phyloP scores from a whole-genome alignment of 139 green algal genomes.

The Pseudopediastrum boryanum region DNA sequence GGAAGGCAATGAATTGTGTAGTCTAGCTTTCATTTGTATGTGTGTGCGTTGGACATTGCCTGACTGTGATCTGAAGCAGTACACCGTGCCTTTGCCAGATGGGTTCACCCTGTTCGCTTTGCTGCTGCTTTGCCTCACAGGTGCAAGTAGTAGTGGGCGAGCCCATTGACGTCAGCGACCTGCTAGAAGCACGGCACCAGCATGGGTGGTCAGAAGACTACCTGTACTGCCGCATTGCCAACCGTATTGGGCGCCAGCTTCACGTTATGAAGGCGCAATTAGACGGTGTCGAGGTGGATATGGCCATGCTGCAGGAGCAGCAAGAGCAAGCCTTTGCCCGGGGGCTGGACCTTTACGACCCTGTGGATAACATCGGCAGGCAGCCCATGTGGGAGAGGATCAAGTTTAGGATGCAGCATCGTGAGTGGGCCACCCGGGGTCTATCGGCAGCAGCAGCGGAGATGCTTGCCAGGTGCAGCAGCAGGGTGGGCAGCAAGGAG shows the following conservation, averaged over 20 bases:
- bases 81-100: too few relatives aligned
- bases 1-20: too few relatives aligned
- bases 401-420: constrained; percentile 41
- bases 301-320: not conserved
- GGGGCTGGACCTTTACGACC: constrained; percentile 47
- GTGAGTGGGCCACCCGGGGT: constrained; percentile 20
- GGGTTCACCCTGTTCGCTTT: not conserved
- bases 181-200: constrained; percentile 41
- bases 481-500: not conserved
- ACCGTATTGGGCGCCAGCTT: constrained; percentile 36
- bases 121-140: constrained; percentile 24
- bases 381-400: constrained; percentile 37
- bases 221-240: constrained; percentile 60
- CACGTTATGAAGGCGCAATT: constrained; percentile 27
- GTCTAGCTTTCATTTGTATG: too few relatives aligned
- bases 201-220: constrained; percentile 56
- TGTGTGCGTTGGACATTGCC: too few relatives aligned
- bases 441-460: not conserved
- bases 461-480: constrained; percentile 7
- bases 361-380: not conserved
- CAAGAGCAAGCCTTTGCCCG: constrained; percentile 12
- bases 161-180: constrained; percentile 69
- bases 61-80: too few relatives aligned
- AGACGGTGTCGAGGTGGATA: constrained; percentile 13
- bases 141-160: constrained; percentile 76